Conservation (phyloP, 495 filamentous ascomycete genomes). For the Tuber umbilicatum region DNA sequence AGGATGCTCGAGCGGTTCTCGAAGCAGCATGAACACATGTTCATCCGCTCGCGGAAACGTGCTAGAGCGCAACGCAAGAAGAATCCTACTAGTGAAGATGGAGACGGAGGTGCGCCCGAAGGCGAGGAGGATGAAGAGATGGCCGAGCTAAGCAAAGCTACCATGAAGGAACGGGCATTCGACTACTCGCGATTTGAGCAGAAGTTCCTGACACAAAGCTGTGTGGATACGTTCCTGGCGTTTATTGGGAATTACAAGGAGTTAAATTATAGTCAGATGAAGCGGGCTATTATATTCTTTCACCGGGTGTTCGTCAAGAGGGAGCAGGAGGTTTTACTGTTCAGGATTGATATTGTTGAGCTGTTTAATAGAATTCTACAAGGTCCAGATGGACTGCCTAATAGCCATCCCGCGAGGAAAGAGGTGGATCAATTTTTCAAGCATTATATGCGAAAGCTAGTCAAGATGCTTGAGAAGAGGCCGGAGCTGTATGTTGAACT, state of each 20-base stretch:
- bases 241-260: constrained; percentile 78
- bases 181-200: constrained; percentile 78
- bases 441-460: constrained; percentile 67
- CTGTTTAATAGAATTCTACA: constrained; percentile 89
- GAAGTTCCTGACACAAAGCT: constrained; percentile 74
- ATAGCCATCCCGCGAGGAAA: constrained; percentile 56
- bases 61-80: constrained; percentile 53
- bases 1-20: constrained; percentile 89
- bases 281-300: constrained; percentile 90
- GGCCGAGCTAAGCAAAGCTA: constrained; percentile 57
- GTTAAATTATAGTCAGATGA: constrained; percentile 72
- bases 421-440: constrained; percentile 89
- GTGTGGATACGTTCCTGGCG: constrained; percentile 78
- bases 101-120: constrained; percentile 39
- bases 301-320: constrained; percentile 92
- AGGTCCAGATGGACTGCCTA: constrained; percentile 72
- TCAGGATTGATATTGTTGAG: constrained; percentile 80
- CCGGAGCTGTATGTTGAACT: constrained; percentile 79
- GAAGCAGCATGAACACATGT: constrained; percentile 87
- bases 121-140: constrained; percentile 71
- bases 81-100: constrained; percentile 24
- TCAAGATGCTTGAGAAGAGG: constrained; percentile 73
- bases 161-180: constrained; percentile 74
- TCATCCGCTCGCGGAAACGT: constrained; percentile 68
- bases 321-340: constrained; percentile 79